Evolutionary conservation across 1,284 basidiomycete species (phyloP).

Genomic region (Sanghuangporus weigelae): DNA sequence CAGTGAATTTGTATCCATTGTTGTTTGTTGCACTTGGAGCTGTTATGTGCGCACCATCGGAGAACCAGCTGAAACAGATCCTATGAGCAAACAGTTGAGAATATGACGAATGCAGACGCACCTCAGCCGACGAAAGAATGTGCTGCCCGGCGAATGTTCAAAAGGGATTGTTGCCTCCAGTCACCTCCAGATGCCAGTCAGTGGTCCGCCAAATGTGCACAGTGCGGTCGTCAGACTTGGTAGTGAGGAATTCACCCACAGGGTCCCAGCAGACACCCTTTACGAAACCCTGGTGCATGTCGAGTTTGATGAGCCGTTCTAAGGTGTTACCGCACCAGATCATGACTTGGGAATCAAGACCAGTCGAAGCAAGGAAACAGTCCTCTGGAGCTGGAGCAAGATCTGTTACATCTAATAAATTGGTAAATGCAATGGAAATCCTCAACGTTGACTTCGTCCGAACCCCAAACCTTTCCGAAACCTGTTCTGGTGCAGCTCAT

Average conservation of each 20-base stretch:
- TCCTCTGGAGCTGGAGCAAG: constrained; percentile 93
- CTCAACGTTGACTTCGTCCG: constrained; percentile 93
- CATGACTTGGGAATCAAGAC: constrained; percentile 85
- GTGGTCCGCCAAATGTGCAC: constrained; percentile 96
- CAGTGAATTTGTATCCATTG: constrained; percentile 94
- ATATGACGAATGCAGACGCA: constrained; percentile 29
- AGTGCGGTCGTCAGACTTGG: constrained; percentile 94
- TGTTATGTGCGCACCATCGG: constrained; percentile 96
- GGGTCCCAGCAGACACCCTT: constrained; percentile 99
- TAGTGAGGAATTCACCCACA: constrained; percentile 92
- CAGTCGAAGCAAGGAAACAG: constrained; percentile 89
- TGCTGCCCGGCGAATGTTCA: constrained; percentile 88
- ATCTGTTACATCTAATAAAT: constrained; percentile 80
- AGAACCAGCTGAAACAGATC: constrained; percentile 77
- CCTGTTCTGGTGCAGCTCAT: constrained; percentile 47
- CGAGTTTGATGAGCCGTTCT: constrained; percentile 79
- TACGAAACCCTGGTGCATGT: constrained; percentile 90
- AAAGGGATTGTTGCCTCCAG: constrained; percentile 89
- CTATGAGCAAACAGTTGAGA: background rate
- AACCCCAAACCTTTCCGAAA: constrained; percentile 85
- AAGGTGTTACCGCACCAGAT: constrained; percentile 90
- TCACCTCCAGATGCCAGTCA: constrained; percentile 85
- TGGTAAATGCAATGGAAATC: constrained; percentile 26
- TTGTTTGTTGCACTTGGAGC: constrained; percentile 97
- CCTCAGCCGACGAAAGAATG: constrained; percentile 93